phyloP scores from a whole-genome alignment of 1,284 basidiomycete species.

The Tilletia caries region DNA sequence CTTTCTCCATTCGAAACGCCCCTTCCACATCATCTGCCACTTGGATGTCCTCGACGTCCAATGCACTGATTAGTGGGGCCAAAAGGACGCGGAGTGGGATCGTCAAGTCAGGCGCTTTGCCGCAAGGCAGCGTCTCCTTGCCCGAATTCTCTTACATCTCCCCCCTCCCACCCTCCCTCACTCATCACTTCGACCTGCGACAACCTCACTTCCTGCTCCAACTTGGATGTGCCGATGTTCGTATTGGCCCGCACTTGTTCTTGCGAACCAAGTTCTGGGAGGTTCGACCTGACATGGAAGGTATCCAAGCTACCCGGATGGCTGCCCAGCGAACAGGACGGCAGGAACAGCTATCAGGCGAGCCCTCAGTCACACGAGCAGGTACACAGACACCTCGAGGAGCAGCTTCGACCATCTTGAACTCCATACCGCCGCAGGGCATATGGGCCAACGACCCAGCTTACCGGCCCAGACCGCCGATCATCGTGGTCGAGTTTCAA shows the following conservation, averaged over 20 bases:
- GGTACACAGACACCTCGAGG: no score
- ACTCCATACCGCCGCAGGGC: background rate
- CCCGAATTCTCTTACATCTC: slow-evolving; percentile 36
- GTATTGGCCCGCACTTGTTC: slow-evolving; percentile 44
- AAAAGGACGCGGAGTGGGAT: no score
- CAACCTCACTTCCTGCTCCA: slow-evolving; percentile 39
- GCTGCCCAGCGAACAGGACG: no score
- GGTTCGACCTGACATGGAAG: slow-evolving; percentile 22
- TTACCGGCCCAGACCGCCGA: slow-evolving; percentile 28
- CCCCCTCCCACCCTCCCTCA: slow-evolving; percentile 32
- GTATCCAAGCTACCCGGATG: no score
- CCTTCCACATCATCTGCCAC: background rate
- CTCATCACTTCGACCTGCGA: slow-evolving; percentile 39
- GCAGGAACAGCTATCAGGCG: no score
- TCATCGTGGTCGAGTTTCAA: slow-evolving; percentile 50
- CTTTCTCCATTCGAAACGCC: slow-evolving; percentile 25
- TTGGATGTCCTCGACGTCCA: no score
- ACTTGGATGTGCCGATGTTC: slow-evolving; percentile 44
- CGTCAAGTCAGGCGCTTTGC: no score
- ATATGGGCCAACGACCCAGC: background rate
- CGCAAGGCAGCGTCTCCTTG: no score
- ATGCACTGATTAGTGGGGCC: no score
- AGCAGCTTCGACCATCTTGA: no score
- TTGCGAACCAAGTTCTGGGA: slow-evolving; percentile 47
- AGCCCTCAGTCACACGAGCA: no score